Conservation (phyloP, 371 early-diverging fungal species). For the Apophysomyces ossiformis region DNA sequence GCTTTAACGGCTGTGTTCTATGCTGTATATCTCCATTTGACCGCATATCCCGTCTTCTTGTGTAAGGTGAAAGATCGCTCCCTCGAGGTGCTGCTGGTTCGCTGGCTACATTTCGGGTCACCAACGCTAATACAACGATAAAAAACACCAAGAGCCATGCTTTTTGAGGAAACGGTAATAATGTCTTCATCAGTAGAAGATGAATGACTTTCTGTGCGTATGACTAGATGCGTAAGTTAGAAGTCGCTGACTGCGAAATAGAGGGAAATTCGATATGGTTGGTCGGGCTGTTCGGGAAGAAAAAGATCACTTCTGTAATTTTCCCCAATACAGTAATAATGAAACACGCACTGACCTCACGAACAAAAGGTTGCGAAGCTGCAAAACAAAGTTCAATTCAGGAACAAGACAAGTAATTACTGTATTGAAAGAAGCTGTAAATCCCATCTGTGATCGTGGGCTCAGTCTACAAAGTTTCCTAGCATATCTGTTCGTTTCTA, state of each 20-base stretch:
- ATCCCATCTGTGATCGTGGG: too few species aligned
- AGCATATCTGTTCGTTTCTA: too few species aligned
- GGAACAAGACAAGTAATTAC: too few species aligned
- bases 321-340: too few species aligned
- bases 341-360: too few species aligned
- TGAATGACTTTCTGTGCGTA: background rate
- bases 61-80: background rate
- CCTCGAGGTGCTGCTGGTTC: background rate
- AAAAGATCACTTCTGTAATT: too few species aligned
- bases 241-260: background rate
- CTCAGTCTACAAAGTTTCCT: too few species aligned
- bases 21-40: background rate
- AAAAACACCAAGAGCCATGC: background rate
- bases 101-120: background rate
- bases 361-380: too few species aligned
- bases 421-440: too few species aligned
- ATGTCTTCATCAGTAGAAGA: background rate
- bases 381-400: too few species aligned
- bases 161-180: background rate
- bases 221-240: background rate
- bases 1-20: constrained; percentile 7
- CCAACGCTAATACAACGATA: background rate
- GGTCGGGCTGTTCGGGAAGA: background rate
- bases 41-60: background rate
- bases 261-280: background rate